Evolutionary conservation across 257 asterid genomes (phyloP).

Genomic region (Plectranthus barbatus): DNA sequence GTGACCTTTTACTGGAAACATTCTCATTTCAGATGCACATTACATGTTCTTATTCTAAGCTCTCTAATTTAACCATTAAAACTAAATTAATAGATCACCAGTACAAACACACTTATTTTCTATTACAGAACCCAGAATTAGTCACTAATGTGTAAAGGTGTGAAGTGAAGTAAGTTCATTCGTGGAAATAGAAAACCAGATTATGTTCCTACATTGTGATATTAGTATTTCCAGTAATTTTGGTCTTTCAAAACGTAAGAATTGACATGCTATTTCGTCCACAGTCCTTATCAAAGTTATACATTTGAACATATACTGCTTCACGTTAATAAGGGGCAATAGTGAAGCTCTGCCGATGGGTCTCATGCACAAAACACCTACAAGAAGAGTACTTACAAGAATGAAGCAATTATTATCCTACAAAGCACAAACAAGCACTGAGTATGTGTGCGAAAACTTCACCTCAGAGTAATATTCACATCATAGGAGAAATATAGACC

Average conservation of each 20-base stretch:
- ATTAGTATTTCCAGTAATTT: no score
- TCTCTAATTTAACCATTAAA: no score
- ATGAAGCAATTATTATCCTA: background rate
- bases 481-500: constrained; percentile 93
- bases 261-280: background rate
- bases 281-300: background rate
- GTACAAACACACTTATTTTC: no score
- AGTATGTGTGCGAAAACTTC: constrained; percentile 11
- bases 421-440: constrained; percentile 1
- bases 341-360: background rate
- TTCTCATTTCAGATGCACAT: no score
- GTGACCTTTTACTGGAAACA: no score
- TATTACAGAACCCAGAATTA: no score
- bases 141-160: no score
- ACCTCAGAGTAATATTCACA: constrained; percentile 95
- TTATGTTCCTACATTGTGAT: no score
- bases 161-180: no score
- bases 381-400: background rate
- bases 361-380: background rate
- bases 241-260: background rate
- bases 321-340: constrained; percentile 2
- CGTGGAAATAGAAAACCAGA: no score
- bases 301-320: background rate
- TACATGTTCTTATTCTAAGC: no score
- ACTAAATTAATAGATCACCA: no score